Evolutionary conservation across 2,329 filamentous ascomycete species (phyloP).

Genomic region (Diaporthe sp.): DNA sequence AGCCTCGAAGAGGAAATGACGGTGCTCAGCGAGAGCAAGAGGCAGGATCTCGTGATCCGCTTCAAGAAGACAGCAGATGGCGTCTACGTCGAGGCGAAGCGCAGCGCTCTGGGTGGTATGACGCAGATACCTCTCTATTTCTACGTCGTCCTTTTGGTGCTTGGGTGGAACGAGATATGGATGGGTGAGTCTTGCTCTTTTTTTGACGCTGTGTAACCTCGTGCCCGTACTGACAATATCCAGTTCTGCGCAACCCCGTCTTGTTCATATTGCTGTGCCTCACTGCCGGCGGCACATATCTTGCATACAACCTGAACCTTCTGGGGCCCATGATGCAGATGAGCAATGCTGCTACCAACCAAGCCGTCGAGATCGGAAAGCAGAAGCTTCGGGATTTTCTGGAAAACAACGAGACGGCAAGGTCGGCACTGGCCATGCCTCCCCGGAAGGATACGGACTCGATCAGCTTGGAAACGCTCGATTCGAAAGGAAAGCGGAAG

Average conservation of each 20-base stretch:
- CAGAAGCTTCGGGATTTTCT: slow-evolving; percentile 91
- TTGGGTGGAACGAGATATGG: slow-evolving; percentile 99
- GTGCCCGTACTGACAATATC: slow-evolving; percentile 33
- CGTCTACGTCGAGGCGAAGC: slow-evolving; percentile 97
- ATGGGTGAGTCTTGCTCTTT: slow-evolving; percentile 74
- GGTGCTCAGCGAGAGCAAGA: slow-evolving; percentile 89
- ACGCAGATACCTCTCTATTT: slow-evolving; percentile 96
- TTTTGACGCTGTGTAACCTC: slow-evolving; percentile 32
- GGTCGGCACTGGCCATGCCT: slow-evolving; percentile 85
- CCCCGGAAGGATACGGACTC: slow-evolving; percentile 59
- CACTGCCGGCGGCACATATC: slow-evolving; percentile 80
- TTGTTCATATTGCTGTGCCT: slow-evolving; percentile 92
- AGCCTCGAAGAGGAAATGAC: slow-evolving; percentile 97
- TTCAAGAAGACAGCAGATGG: slow-evolving; percentile 99
- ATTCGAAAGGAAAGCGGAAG: slow-evolving; percentile 69
- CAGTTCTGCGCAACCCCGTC: slow-evolving; percentile 92
- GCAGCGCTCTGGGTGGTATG: slow-evolving; percentile 94
- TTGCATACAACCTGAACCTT: slow-evolving; percentile 93
- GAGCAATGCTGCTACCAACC: slow-evolving; percentile 86
- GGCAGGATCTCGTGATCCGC: slow-evolving; percentile 89
- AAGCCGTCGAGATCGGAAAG: slow-evolving; percentile 92
- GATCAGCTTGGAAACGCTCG: slow-evolving; percentile 71
- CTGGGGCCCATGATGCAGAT: slow-evolving; percentile 97
- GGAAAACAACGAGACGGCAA: slow-evolving; percentile 85
- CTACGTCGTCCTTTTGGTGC: slow-evolving; percentile 86